Evolutionary conservation across 768 basidiomycete genomes (phyloP).

Genomic region (Lentinula aciculospora): DNA sequence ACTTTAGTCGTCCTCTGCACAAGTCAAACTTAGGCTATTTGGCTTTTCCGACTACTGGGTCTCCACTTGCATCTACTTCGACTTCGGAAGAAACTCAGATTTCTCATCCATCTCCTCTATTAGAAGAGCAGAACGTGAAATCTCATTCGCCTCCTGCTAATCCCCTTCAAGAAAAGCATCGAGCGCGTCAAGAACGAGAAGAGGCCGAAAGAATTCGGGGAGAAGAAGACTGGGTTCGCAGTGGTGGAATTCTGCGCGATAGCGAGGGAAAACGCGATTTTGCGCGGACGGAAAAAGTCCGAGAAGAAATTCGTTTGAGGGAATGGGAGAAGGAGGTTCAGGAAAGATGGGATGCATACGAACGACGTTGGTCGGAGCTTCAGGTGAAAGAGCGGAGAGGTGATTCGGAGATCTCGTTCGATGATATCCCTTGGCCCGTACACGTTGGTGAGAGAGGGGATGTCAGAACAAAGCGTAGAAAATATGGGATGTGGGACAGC

Average conservation of each 20-base stretch:
- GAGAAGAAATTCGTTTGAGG: constrained; percentile 39
- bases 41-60: not conserved
- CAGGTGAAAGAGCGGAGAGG: constrained; percentile 17
- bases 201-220: constrained; percentile 16
- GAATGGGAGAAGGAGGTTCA: constrained; percentile 33
- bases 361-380: constrained; percentile 42
- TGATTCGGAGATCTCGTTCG: constrained; percentile 24
- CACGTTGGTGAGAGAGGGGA: not conserved
- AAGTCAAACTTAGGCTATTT: constrained; percentile 1
- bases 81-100: not conserved
- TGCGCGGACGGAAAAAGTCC: constrained; percentile 41
- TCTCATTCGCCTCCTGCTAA: not conserved
- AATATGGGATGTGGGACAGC: not conserved
- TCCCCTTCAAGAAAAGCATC: not conserved
- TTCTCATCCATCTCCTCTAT: not conserved
- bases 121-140: not conserved
- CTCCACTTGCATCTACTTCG: not conserved
- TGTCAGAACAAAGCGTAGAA: not conserved
- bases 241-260: constrained; percentile 51
- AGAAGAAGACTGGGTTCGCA: constrained; percentile 57
- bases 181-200: not conserved
- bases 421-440: constrained; percentile 63
- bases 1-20: not conserved
- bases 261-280: constrained; percentile 41
- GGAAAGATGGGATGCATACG: constrained; percentile 49